These are phyloP conservation scores for Trichothecium roseum DNA, from an alignment of 2,329 filamentous ascomycete species.

Conservation along the genomic window DNA sequence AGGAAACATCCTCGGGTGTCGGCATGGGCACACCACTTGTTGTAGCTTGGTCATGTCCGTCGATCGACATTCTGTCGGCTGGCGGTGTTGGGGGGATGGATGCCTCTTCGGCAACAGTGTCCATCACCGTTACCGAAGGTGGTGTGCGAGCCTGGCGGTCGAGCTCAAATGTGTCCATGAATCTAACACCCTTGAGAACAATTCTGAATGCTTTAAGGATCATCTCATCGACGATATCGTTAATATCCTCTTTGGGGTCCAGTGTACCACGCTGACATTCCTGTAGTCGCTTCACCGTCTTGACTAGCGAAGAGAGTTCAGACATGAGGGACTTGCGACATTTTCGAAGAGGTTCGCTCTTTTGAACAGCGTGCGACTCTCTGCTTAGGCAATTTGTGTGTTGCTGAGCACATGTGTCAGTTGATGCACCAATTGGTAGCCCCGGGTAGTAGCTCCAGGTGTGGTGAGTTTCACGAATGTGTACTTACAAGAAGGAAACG, in stretches of 20 bases:
- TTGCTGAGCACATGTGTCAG: slow-evolving; percentile 47
- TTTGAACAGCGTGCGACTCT: slow-evolving; percentile 65
- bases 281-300: slow-evolving; percentile 76
- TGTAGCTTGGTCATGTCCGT: slow-evolving; percentile 11
- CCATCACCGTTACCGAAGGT: slow-evolving; percentile 48
- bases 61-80: slow-evolving; percentile 42
- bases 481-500: slow-evolving; percentile 72
- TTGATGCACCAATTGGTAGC: too few species aligned
- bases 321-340: slow-evolving; percentile 81
- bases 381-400: slow-evolving; percentile 78
- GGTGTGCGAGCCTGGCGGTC: slow-evolving; percentile 40
- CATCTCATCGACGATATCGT: slow-evolving; percentile 82
- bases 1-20: slow-evolving; percentile 25
- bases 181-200: slow-evolving; percentile 80
- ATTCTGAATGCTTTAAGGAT: slow-evolving; percentile 90
- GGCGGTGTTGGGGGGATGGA: slow-evolving; percentile 53
- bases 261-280: slow-evolving; percentile 50
- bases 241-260: slow-evolving; percentile 45
- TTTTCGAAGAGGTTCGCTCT: slow-evolving; percentile 64
- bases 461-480: too few species aligned
- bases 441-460: too few species aligned
- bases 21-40: slow-evolving; percentile 16
- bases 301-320: slow-evolving; percentile 81
- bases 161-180: slow-evolving; percentile 75
- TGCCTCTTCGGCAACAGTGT: slow-evolving; percentile 47